Evolutionary conservation across 768 basidiomycete genomes (phyloP), one percentile per base, ranked within the genome.

Genomic region (Leccinellum albellum): DNA sequence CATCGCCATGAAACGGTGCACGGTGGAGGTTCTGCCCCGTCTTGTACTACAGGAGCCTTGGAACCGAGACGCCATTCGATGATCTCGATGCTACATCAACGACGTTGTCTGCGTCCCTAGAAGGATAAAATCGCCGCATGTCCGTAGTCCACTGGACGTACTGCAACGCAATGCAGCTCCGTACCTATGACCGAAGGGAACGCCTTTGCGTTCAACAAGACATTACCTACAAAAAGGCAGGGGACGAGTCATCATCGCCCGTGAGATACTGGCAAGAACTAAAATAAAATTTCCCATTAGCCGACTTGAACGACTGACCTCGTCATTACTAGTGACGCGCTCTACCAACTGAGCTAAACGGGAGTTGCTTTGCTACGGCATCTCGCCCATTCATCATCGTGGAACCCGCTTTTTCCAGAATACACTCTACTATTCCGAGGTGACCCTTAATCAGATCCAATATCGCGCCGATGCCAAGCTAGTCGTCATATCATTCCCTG

Each of bases 1-100:
- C 89, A 3, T 88, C 89, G 0, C 85, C 88, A 58, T 90, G 90
- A n/a, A n/a, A n/a, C n/a, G n/a, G 89, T 83, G 0, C 17, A 81
- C 80, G 13, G 84, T 71, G 73, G 2, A 94, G 72, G 62, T 94
- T 91, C 64, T 85, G 76, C 66, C 88, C 86, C 8, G 89, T 91
- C 59, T 87, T 84, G 33, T 78, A 75, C n/a, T 40, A 40, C 13
- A 88, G 86, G 6, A 89, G 77, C 46, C 75, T 81, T 2, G 86
- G 86, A 2, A 88, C 78, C 0, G 86, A 86, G 0, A 89, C 86
- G 51, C 77, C 81, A 46, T 26, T 29, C 40, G n/a, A 51, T 31
- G 5, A 21, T 13, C 12, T 42, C 20, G 12, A 14, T 44, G 26
- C 0, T 6, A 26, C 29, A 47, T 60, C 23, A 5, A 50, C 5